Evolutionary conservation across 371 early-diverging fungal genomes (phyloP).

Genomic region (Entomophthora muscae): DNA sequence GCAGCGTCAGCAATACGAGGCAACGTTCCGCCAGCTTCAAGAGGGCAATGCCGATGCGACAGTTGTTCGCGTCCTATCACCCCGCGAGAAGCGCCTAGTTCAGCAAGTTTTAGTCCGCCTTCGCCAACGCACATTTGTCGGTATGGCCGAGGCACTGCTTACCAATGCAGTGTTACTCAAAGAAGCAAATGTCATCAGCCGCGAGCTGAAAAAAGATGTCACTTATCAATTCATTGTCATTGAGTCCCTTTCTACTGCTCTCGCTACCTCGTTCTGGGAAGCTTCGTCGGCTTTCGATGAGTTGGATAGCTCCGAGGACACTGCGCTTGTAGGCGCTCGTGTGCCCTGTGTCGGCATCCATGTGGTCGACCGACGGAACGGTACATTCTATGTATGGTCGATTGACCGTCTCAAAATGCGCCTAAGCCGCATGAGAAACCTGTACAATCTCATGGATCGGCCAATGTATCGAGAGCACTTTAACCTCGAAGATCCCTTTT

Average conservation of each 20-base stretch:
- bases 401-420: conserved; percentile 41
- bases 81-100: conserved; percentile 27
- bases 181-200: conserved; percentile 72
- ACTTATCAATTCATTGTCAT: conserved; percentile 64
- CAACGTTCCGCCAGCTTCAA: conserved; percentile 18
- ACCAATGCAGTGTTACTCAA: conserved; percentile 54
- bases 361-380: conserved; percentile 51
- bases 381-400: conserved; percentile 55
- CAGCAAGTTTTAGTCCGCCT: conserved; percentile 28
- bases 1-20: conserved; percentile 26
- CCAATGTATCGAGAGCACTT: conserved; percentile 52
- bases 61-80: conserved; percentile 16
- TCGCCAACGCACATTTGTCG: conserved; percentile 40
- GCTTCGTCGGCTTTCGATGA: conserved; percentile 27
- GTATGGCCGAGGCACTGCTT: conserved; percentile 53
- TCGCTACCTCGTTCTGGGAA: conserved; percentile 41
- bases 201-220: conserved; percentile 54
- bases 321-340: conserved; percentile 21
- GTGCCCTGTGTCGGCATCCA: conserved; percentile 46
- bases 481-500: conserved; percentile 60
- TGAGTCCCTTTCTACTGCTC: conserved; percentile 30
- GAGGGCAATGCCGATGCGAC: conserved; percentile 14
- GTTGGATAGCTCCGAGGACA: conserved; percentile 34
- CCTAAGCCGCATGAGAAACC: conserved; percentile 55
- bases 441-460: conserved; percentile 52